A percentile compares a stretch with the other conserved stretches of the same genome.
Conservation (phyloP, 352 stramenopile genomes). For the Albugo laibachii region DNA sequence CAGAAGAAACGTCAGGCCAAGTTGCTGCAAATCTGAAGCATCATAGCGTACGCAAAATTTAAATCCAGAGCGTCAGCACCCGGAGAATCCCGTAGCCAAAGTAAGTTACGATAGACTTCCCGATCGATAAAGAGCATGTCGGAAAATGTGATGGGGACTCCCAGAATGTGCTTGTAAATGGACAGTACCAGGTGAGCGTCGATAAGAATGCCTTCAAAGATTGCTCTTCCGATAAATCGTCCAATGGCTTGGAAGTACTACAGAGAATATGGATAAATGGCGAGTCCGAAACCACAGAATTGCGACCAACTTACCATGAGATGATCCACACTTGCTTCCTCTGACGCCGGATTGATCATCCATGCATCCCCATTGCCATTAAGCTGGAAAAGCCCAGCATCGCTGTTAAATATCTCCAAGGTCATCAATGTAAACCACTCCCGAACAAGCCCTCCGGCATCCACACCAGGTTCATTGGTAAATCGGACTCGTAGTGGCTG, state of each 20-base stretch:
- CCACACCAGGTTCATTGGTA: slow-evolving; percentile 77
- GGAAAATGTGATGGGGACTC: slow-evolving; percentile 77
- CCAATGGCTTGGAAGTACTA: slow-evolving; percentile 80
- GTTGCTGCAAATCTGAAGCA: not conserved
- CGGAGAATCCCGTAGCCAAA: slow-evolving; percentile 64
- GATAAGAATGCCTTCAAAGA: slow-evolving; percentile 79
- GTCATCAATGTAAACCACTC: slow-evolving; percentile 86
- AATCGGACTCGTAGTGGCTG: slow-evolving; percentile 82
- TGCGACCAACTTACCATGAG: slow-evolving; percentile 32
- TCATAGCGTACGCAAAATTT: slow-evolving; percentile 52
- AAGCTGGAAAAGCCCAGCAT: slow-evolving; percentile 60
- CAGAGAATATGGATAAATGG: slow-evolving; percentile 6
- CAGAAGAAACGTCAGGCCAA: slow-evolving; percentile 1
- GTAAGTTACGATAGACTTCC: slow-evolving; percentile 72
- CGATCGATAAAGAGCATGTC: slow-evolving; percentile 82
- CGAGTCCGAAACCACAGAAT: not conserved
- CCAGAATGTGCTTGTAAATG: slow-evolving; percentile 80
- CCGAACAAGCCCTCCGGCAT: slow-evolving; percentile 77
- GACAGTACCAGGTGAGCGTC: slow-evolving; percentile 67
- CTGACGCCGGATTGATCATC: slow-evolving; percentile 70
- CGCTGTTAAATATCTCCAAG: slow-evolving; percentile 76
- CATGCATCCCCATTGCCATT: slow-evolving; percentile 53
- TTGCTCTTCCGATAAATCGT: slow-evolving; percentile 65
- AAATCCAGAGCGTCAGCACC: slow-evolving; percentile 57
- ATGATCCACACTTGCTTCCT: slow-evolving; percentile 66